Evolutionary conservation across 768 basidiomycete species (phyloP).

Genomic region (Cubamyces lactineus): DNA sequence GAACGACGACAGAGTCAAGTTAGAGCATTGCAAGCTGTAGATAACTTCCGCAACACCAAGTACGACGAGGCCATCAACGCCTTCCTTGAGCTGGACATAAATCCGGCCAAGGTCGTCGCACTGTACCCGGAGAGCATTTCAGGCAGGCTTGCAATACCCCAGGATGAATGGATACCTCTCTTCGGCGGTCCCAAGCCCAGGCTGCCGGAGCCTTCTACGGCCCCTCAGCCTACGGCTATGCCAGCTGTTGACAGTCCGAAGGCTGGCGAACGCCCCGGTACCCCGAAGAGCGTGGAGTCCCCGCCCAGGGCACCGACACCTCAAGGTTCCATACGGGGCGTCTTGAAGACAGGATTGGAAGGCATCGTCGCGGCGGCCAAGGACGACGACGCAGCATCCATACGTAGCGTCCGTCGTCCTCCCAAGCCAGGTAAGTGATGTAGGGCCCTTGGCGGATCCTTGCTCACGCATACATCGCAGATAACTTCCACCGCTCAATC

Average conservation of each 20-base stretch:
- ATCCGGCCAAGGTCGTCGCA: constrained; percentile 92
- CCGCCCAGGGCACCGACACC: constrained; percentile 27
- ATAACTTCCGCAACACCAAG: constrained; percentile 67
- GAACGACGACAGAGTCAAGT: constrained; percentile 60
- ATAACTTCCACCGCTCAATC: constrained; percentile 70
- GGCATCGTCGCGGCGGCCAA: constrained; percentile 51
- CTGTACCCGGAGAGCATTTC: constrained; percentile 83
- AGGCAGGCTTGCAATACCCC: constrained; percentile 73
- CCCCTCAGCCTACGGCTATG: constrained; percentile 6
- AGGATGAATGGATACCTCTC: constrained; percentile 74
- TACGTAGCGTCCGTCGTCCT: constrained; percentile 42
- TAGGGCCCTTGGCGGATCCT: not conserved
- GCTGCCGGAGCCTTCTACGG: constrained; percentile 29
- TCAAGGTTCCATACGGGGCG: constrained; percentile 44
- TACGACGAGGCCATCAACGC: constrained; percentile 84
- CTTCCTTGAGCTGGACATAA: constrained; percentile 86
- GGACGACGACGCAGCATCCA: constrained; percentile 68
- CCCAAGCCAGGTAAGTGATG: constrained; percentile 34
- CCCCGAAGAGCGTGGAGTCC: constrained; percentile 26
- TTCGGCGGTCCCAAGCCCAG: constrained; percentile 71
- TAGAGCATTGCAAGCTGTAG: constrained; percentile 75
- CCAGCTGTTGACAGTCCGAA: constrained; percentile 32
- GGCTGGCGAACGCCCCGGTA: constrained; percentile 19
- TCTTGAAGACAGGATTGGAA: constrained; percentile 60
- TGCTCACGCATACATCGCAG: constrained; percentile 38